phyloP scores from a whole-genome alignment of 2,329 filamentous ascomycete species.

The Cladosporium sp. region DNA sequence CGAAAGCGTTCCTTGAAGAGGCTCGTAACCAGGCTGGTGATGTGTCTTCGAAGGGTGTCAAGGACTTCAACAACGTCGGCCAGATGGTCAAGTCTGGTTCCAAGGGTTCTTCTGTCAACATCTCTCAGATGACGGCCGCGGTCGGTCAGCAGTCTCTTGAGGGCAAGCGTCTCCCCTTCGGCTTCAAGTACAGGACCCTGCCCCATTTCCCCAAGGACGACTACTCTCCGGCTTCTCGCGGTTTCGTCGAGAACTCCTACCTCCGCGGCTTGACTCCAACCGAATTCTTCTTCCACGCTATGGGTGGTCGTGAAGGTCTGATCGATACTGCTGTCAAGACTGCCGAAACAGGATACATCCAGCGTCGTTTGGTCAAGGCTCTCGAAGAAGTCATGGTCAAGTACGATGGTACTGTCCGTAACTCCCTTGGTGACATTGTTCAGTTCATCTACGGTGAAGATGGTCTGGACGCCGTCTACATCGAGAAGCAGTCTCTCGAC shows the following conservation, averaged over 20 bases:
- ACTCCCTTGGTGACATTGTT: conserved; percentile 91
- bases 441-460: conserved; percentile 98
- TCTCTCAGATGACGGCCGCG: conserved; percentile 97
- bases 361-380: conserved; percentile 95
- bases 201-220: conserved; percentile 99
- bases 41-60: conserved; percentile 82
- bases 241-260: conserved; percentile 98
- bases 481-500: conserved; percentile 88
- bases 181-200: conserved; percentile 95
- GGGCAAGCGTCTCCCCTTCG: conserved; percentile 97
- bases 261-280: conserved; percentile 88
- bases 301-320: conserved; percentile 99
- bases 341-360: conserved; percentile 97
- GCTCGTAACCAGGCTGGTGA: conserved; percentile 96
- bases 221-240: conserved; percentile 92
- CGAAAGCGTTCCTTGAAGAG: conserved; percentile 86
- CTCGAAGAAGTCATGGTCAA: conserved; percentile 96
- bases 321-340: conserved; percentile 99
- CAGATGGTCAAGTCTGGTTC: conserved; percentile 95
- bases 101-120: conserved; percentile 98
- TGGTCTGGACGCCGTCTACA: conserved; percentile 84
- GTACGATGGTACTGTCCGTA: conserved; percentile 94
- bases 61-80: conserved; percentile 92
- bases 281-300: conserved; percentile 99
- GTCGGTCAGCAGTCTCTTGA: conserved; percentile 98